These are phyloP conservation scores for Solanum pinnatisectum DNA, from an alignment of 257 asterid genomes.

Conservation along the genomic window DNA sequence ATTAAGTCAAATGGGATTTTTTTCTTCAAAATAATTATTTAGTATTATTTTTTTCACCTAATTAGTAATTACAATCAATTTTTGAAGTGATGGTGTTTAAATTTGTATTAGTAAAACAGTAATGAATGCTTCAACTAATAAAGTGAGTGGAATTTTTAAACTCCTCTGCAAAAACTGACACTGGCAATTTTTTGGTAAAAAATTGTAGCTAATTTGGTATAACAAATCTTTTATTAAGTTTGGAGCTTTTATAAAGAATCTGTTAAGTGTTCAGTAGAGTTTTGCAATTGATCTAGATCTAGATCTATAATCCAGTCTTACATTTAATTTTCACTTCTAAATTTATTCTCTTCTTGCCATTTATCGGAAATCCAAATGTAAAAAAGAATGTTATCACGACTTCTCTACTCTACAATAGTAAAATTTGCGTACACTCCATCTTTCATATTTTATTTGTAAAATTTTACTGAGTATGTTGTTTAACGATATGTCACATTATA, in stretches of 20 bases:
- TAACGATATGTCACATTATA: not conserved
- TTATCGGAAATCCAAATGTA: not conserved
- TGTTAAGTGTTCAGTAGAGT: not conserved
- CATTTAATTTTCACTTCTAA: constrained; percentile 7
- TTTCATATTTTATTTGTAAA: too few relatives aligned
- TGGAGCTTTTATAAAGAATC: not conserved
- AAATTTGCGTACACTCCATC: not conserved
- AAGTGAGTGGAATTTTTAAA: not conserved
- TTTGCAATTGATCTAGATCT: constrained; percentile 32
- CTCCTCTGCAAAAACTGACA: not conserved
- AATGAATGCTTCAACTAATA: not conserved
- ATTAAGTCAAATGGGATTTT: not conserved
- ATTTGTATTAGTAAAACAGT: not conserved
- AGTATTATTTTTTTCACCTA: not conserved
- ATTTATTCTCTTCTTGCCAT: not conserved
- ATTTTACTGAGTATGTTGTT: not conserved
- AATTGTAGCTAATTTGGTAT: not conserved
- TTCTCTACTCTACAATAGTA: not conserved
- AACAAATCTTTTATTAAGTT: constrained; percentile 17
- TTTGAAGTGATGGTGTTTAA: not conserved
- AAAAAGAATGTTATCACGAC: not conserved
- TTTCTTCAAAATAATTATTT: not conserved
- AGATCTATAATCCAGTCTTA: constrained; percentile 27
- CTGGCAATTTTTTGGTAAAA: not conserved
- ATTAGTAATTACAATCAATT: not conserved